Conservation (phyloP, 768 basidiomycete species). For the Russula sp. region DNA sequence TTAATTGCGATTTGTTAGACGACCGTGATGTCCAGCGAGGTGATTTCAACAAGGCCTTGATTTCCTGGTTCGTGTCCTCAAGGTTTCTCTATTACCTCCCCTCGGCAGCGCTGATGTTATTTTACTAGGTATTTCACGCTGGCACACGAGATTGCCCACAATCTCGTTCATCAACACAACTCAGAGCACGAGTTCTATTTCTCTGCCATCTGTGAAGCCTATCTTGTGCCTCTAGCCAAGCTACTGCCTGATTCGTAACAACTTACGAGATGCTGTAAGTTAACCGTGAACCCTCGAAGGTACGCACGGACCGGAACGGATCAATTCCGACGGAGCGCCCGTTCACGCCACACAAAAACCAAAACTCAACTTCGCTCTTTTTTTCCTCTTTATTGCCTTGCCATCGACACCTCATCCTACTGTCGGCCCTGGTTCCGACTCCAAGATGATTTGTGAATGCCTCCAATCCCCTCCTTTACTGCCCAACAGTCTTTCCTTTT, state of each 20-base stretch:
- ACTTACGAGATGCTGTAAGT: background rate
- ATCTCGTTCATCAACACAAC: constrained; percentile 82
- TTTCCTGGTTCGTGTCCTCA: constrained; percentile 62
- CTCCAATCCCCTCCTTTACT: too few relatives aligned
- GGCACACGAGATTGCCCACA: constrained; percentile 93
- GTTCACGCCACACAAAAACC: too few relatives aligned
- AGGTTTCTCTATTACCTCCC: too few relatives aligned
- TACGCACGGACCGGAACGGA: too few relatives aligned
- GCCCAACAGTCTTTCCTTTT: too few relatives aligned
- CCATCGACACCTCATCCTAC: too few relatives aligned
- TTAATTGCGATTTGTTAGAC: constrained; percentile 44
- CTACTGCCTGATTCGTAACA: constrained; percentile 11
- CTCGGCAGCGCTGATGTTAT: constrained; percentile 1
- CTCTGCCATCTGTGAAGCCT: constrained; percentile 80
- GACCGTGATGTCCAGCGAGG: constrained; percentile 64
- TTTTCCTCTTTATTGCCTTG: too few relatives aligned
- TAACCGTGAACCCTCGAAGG: too few relatives aligned
- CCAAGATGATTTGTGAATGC: too few relatives aligned
- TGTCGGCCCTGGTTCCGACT: too few relatives aligned
- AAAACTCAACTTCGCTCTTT: too few relatives aligned
- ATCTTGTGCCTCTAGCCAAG: constrained; percentile 43
- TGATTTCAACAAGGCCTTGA: constrained; percentile 58
- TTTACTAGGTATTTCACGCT: constrained; percentile 79
- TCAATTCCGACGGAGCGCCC: too few relatives aligned
- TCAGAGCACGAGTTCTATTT: constrained; percentile 95